Percentiles rank a stretch among this genome's conserved stretches.
phyloP scores from a whole-genome alignment of 306 rosid genomes.

The Fragaria ananassa region DNA sequence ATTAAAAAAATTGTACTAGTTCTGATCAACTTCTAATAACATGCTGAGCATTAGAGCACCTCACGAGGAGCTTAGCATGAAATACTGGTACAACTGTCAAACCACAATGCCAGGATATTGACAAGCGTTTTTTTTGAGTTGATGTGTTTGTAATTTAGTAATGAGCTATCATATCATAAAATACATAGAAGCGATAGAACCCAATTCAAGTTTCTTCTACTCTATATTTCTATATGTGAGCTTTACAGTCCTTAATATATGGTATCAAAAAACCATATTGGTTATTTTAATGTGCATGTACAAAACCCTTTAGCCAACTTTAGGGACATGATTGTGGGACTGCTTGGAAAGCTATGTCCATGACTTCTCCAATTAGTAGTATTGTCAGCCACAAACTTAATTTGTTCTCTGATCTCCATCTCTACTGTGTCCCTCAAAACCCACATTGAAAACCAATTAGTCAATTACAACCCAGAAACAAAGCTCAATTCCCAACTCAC shows the following conservation, averaged over 20 bases:
- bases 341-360: slow-evolving; percentile 20
- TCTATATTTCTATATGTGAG: not conserved
- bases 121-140: not conserved
- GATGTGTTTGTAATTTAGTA: slow-evolving; percentile 2
- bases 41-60: not conserved
- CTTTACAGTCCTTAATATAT: not conserved
- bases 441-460: not conserved
- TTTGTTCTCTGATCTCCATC: not conserved
- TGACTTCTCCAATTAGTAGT: slow-evolving; percentile 14
- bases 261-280: not conserved
- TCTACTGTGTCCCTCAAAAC: not conserved
- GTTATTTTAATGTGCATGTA: not conserved
- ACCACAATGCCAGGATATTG: slow-evolving; percentile 8
- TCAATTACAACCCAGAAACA: not conserved
- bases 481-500: slow-evolving; percentile 10
- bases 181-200: not conserved
- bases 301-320: not conserved
- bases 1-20: not conserved
- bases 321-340: slow-evolving; percentile 11
- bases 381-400: not conserved
- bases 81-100: slow-evolving; percentile 1
- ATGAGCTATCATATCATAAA: not conserved
- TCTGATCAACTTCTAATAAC: not conserved
- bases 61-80: slow-evolving; percentile 1
- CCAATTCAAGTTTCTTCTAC: not conserved